Percentiles rank a stretch among this genome's conserved stretches.
Evolutionary conservation across 2,329 filamentous ascomycete species (phyloP).

Genomic region (Bipolaris victoriae): DNA sequence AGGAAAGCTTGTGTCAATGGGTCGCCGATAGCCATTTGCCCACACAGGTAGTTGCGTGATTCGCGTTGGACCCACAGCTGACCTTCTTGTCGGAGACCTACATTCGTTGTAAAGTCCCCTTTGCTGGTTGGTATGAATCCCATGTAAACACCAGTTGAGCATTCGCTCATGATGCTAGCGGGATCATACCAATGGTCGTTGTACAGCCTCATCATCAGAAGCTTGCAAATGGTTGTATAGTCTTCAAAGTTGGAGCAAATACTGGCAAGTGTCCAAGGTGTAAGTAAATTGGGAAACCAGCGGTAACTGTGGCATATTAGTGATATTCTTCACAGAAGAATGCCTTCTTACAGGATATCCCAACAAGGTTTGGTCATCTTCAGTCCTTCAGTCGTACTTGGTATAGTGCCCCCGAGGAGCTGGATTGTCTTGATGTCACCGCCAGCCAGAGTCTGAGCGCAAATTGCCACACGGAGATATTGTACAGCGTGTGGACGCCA

Average conservation of each 20-base stretch:
- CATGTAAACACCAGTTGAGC: conserved; percentile 32
- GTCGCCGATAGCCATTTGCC: conserved; percentile 39
- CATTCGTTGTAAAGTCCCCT: conserved; percentile 18
- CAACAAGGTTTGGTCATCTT: conserved; percentile 38
- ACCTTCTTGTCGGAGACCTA: conserved; percentile 8
- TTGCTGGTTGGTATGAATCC: conserved; percentile 36
- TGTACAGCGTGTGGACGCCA: conserved; percentile 39
- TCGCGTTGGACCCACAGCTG: conserved; percentile 24
- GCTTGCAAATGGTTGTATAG: conserved; percentile 36
- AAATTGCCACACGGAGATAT: conserved; percentile 37
- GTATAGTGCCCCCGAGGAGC: conserved; percentile 33
- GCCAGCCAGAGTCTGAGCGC: conserved; percentile 34
- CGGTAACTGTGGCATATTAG: conserved; percentile 24
- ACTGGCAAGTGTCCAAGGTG: conserved; percentile 32
- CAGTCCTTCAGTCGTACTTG: conserved; percentile 31
- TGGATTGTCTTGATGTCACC: conserved; percentile 33
- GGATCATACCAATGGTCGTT: conserved; percentile 36
- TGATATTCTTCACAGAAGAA: background rate
- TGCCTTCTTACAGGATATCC: conserved; percentile 34
- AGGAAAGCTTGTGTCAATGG: conserved; percentile 29
- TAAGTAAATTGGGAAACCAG: conserved; percentile 37
- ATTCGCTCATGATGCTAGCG: conserved; percentile 26
- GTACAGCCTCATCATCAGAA: conserved; percentile 36
- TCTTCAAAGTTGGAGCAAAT: conserved; percentile 43
- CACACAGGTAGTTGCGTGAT: conserved; percentile 35